A percentile compares a stretch with the other conserved stretches of the same genome.
phyloP scores from a whole-genome alignment of 2,329 filamentous ascomycete species.

The Penicillium psychrosexuale region DNA sequence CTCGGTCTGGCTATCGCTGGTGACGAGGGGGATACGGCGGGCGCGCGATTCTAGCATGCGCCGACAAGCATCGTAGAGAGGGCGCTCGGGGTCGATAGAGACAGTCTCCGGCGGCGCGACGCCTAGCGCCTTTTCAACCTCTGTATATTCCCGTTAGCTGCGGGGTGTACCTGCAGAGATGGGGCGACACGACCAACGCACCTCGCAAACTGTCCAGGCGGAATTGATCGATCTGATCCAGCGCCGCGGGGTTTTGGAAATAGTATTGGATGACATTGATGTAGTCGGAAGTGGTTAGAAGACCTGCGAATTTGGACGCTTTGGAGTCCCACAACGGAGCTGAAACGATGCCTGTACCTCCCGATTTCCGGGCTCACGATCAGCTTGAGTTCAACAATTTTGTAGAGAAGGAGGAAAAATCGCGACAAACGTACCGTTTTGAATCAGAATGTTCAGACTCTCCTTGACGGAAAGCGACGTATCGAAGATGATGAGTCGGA shows the following conservation, averaged over 20 bases:
- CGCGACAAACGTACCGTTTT: conserved; percentile 67
- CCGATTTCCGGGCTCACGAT: conserved; percentile 18
- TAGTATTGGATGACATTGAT: conserved; percentile 99
- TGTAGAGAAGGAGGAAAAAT: neutral
- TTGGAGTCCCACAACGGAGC: conserved; percentile 96
- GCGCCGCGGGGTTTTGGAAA: conserved; percentile 89
- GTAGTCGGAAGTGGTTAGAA: conserved; percentile 93
- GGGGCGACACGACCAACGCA: conserved; percentile 41
- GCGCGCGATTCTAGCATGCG: conserved; percentile 93
- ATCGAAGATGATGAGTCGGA: conserved; percentile 92
- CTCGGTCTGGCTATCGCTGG: conserved; percentile 89
- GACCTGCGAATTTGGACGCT: conserved; percentile 85
- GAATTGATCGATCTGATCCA: conserved; percentile 90
- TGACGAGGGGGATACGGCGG: conserved; percentile 87
- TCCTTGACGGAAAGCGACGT: conserved; percentile 94
- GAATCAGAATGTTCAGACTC: conserved; percentile 89
- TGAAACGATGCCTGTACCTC: conserved; percentile 79
- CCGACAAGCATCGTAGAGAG: conserved; percentile 91
- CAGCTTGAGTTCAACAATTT: conserved; percentile 12
- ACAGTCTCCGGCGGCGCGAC: conserved; percentile 89
- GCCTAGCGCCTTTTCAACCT: conserved; percentile 91
- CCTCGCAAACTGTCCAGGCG: conserved; percentile 86
- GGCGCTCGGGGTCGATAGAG: conserved; percentile 86
- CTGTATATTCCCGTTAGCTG: conserved; percentile 47
- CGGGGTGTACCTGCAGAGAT: neutral